phyloP scores from a whole-genome alignment of 1,284 basidiomycete genomes.

The Sporisorium reilianum region DNA sequence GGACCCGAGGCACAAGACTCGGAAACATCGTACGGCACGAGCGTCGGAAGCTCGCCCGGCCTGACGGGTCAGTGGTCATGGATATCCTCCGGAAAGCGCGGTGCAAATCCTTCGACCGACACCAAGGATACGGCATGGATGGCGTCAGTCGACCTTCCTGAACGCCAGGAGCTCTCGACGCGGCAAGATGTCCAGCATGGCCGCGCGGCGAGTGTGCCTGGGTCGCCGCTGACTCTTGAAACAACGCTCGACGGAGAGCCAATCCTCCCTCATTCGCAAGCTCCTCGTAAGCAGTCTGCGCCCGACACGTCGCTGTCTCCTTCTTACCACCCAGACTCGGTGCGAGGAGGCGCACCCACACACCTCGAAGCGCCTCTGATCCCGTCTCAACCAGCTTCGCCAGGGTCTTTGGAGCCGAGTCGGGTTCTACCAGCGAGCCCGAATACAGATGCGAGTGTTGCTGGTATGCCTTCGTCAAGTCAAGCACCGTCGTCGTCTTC shows the following conservation, averaged over 20 bases:
- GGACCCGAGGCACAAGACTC: slow-evolving; percentile 39
- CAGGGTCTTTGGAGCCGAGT: neutral
- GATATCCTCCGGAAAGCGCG: slow-evolving; percentile 15
- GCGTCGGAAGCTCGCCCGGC: slow-evolving; percentile 39
- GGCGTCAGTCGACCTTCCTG: slow-evolving; percentile 13
- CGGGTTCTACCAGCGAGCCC: neutral
- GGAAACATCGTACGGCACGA: slow-evolving; percentile 48
- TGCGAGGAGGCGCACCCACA: neutral
- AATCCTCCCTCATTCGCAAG: neutral
- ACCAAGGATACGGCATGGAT: slow-evolving; percentile 19
- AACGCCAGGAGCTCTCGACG: neutral
- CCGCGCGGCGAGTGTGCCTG: slow-evolving; percentile 9
- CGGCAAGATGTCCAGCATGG: neutral
- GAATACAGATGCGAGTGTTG: slow-evolving; percentile 7
- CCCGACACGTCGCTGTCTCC: slow-evolving; percentile 15
- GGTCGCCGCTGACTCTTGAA: slow-evolving; percentile 12
- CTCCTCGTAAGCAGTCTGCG: slow-evolving; percentile 14
- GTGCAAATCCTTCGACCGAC: slow-evolving; percentile 10
- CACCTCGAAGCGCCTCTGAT: neutral
- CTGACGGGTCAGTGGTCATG: slow-evolving; percentile 18
- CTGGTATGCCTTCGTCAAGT: slow-evolving; percentile 4
- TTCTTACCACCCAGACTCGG: neutral
- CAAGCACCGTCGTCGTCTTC: slow-evolving; percentile 2
- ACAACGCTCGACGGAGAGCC: slow-evolving; percentile 15
- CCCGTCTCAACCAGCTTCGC: neutral